These are phyloP conservation scores for Ciborinia camelliae DNA, from an alignment of 2,329 filamentous ascomycete genomes.

Conservation along the genomic window DNA sequence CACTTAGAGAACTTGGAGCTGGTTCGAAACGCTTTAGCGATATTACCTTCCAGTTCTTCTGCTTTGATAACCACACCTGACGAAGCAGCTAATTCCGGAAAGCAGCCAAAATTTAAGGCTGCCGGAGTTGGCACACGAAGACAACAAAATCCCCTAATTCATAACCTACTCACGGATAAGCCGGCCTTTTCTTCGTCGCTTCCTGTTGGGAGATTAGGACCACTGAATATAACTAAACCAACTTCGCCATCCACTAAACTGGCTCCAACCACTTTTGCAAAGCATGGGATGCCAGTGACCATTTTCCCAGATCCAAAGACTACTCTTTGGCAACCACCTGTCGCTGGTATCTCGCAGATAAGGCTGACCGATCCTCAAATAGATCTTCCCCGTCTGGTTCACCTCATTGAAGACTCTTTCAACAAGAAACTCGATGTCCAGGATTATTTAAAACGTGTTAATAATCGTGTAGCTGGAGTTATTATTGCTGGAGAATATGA, in stretches of 20 bases:
- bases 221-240: slow-evolving; percentile 19
- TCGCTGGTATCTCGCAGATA: slow-evolving; percentile 56
- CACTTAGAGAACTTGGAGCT: slow-evolving; percentile 72
- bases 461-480: slow-evolving; percentile 77
- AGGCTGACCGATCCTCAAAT: slow-evolving; percentile 76
- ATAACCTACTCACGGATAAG: slow-evolving; percentile 94
- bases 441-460: slow-evolving; percentile 78
- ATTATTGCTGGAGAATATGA: slow-evolving; percentile 97
- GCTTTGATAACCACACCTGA: slow-evolving; percentile 83
- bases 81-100: slow-evolving; percentile 62
- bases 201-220: slow-evolving; percentile 62
- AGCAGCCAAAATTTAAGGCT: slow-evolving; percentile 36
- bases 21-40: slow-evolving; percentile 63
- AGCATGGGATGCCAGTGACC: slow-evolving; percentile 84
- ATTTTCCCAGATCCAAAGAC: slow-evolving; percentile 71
- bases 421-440: slow-evolving; percentile 76
- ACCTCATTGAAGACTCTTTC: slow-evolving; percentile 94
- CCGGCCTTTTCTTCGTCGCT: slow-evolving; percentile 89
- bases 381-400: slow-evolving; percentile 75
- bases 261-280: slow-evolving; percentile 73
- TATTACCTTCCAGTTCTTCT: slow-evolving; percentile 81
- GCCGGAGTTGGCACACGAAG: slow-evolving; percentile 50
- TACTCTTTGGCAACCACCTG: slow-evolving; percentile 65
- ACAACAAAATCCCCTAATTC: slow-evolving; percentile 77
- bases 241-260: slow-evolving; percentile 39